Conservation (phyloP, 768 basidiomycete genomes). For the Cyclocybe aegerita region DNA sequence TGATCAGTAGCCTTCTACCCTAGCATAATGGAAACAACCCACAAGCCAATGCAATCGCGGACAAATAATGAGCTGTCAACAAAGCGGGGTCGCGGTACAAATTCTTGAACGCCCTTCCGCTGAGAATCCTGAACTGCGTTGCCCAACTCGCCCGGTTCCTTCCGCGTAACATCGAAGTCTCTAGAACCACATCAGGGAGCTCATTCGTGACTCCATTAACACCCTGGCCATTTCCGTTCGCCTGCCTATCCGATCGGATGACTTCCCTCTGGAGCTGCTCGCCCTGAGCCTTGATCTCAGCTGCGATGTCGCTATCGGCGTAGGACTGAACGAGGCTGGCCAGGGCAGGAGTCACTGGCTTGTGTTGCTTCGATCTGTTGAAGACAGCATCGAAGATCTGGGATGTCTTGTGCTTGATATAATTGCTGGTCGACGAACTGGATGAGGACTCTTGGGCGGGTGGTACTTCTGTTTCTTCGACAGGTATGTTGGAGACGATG, state of each 20-base stretch:
- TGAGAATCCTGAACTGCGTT: slow-evolving; percentile 92
- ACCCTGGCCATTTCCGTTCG: slow-evolving; percentile 25
- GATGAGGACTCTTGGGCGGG: slow-evolving; percentile 29
- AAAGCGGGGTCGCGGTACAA: slow-evolving; percentile 93
- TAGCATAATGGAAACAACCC: slow-evolving; percentile 30
- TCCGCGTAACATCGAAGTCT: slow-evolving; percentile 67
- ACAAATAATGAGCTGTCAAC: slow-evolving; percentile 86
- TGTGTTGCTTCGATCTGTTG: slow-evolving; percentile 18
- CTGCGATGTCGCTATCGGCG: slow-evolving; percentile 63
- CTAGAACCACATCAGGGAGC: slow-evolving; percentile 66
- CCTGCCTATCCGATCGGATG: slow-evolving; percentile 21
- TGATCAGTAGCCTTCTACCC: slow-evolving; percentile 4
- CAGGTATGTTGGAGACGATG: slow-evolving; percentile 28
- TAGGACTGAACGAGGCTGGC: slow-evolving; percentile 74
- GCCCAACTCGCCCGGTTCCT: slow-evolving; percentile 81
- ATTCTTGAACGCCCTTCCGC: slow-evolving; percentile 97
- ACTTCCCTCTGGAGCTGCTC: slow-evolving; percentile 41
- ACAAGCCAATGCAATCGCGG: slow-evolving; percentile 83
- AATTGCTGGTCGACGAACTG: slow-evolving; percentile 47
- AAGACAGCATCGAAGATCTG: slow-evolving; percentile 65
- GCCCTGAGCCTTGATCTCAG: slow-evolving; percentile 61
- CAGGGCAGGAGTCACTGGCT: slow-evolving; percentile 56
- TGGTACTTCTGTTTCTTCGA: slow-evolving; percentile 50
- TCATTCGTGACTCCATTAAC: slow-evolving; percentile 34
- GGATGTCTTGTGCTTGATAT: slow-evolving; percentile 71